These are phyloP conservation scores for Auriscalpium microsporum DNA, from an alignment of 768 basidiomycete genomes.

Conservation along the genomic window DNA sequence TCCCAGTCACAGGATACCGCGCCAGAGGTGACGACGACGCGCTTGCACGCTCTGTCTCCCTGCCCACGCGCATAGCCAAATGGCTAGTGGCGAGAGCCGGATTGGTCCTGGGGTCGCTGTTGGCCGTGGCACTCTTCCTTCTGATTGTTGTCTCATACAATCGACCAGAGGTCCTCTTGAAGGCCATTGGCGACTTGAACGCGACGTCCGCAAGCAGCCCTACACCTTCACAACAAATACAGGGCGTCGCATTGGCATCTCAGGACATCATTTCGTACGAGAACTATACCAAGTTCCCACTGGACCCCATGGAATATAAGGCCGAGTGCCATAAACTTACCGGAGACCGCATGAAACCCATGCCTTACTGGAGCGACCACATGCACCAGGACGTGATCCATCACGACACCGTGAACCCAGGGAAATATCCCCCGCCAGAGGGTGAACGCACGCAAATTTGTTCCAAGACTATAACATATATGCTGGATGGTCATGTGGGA, in stretches of 20 bases:
- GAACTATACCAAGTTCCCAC: constrained; percentile 51
- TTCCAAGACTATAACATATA: constrained; percentile 60
- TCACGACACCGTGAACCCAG: constrained; percentile 17
- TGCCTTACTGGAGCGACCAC: constrained; percentile 42
- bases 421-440: constrained; percentile 18
- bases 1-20: constrained; percentile 32
- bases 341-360: constrained; percentile 38
- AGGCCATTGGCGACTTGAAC: constrained; percentile 30
- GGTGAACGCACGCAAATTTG: constrained; percentile 28
- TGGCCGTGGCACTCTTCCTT: constrained; percentile 40
- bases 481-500: constrained; percentile 60
- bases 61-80: neutral
- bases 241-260: constrained; percentile 12
- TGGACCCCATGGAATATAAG: constrained; percentile 47
- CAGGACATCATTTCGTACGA: constrained; percentile 39
- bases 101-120: constrained; percentile 36
- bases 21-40: constrained; percentile 33
- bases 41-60: constrained; percentile 2
- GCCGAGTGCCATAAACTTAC: constrained; percentile 46
- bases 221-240: constrained; percentile 16
- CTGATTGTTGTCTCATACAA: constrained; percentile 40
- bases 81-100: constrained; percentile 23
- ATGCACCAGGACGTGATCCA: constrained; percentile 24
- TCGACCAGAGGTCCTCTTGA: constrained; percentile 37
- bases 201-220: constrained; percentile 8